Evolutionary conservation across 768 basidiomycete genomes (phyloP), one percentile per base, ranked within the genome.

Genomic region (Tricholoma bakamatsutake): DNA sequence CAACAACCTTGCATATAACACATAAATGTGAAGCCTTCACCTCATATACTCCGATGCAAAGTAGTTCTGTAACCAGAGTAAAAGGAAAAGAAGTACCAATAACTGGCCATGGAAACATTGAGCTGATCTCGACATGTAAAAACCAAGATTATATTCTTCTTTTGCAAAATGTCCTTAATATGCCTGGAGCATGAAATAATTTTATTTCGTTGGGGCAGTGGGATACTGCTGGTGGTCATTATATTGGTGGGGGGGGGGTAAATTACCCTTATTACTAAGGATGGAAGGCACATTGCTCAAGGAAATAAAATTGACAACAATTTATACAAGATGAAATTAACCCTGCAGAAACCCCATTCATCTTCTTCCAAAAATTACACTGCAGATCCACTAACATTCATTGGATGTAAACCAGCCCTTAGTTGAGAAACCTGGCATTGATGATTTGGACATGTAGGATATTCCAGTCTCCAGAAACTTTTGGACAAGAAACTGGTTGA

Each of bases 201-300:
- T 48, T 24, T 21, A 35, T 54, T 13, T 57, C 45, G 13, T 45
- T 57, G 12, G 52, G 57, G 15, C 21, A 40, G 1, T 58, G 57
- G 57, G 49, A 58, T 30, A 34, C 12, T 2, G 35, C 53, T 6
- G 57, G 53, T n/a, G n/a, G n/a, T n/a, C n/a, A n/a, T n/a, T n/a
- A n/a, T n/a, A n/a, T n/a, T n/a, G n/a, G n/a, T n/a, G 2, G 28
- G 57, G 17, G 7, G 21, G 15, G 53, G 53, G 5, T 9, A 13
- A 9, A 17, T 58, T 6, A 42, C 17, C 5, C 39, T 58, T 15
- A 33, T 40, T 21, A 50, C 51, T 5, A 53, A 33, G 18, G 34
- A 57, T 40, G 52, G 52, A 5, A 28, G 4, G 21, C 17, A 55
- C 34, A 5, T 17, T 6, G 39, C 17, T n/a, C n/a, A n/a, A n/a